Evolutionary conservation across 2,329 filamentous ascomycete genomes (phyloP).

Genomic region (Aspergillus bombycis): DNA sequence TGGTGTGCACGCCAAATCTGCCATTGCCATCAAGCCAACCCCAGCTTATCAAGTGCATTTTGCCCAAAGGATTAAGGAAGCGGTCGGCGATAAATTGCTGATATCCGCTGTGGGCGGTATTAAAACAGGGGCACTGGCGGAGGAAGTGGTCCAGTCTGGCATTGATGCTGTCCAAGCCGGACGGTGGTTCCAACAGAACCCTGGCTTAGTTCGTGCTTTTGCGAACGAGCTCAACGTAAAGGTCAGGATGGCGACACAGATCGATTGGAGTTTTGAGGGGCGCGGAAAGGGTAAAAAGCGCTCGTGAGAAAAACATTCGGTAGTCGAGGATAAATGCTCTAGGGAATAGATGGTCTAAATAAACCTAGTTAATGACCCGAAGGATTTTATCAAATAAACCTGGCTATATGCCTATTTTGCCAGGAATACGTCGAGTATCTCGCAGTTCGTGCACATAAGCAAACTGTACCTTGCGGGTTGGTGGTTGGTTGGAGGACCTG

Average conservation of each 20-base stretch:
- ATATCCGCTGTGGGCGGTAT: constrained; percentile 28
- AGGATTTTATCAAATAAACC: background rate
- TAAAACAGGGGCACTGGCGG: constrained; percentile 39
- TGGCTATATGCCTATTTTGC: background rate
- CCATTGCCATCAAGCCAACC: constrained; percentile 19
- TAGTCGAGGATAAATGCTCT: background rate
- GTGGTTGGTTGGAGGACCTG: no score
- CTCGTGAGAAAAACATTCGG: background rate
- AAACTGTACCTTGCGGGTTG: background rate
- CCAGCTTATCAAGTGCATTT: constrained; percentile 32
- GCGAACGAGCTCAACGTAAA: constrained; percentile 57
- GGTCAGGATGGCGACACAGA: constrained; percentile 48
- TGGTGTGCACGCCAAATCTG: constrained; percentile 9
- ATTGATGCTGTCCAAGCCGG: constrained; percentile 57
- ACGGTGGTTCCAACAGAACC: constrained; percentile 62
- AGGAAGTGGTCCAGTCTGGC: constrained; percentile 51
- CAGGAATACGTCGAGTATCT: background rate
- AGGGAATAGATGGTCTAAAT: background rate
- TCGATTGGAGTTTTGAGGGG: constrained; percentile 18
- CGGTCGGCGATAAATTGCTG: constrained; percentile 22
- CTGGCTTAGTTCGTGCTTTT: constrained; percentile 59
- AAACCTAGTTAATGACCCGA: background rate
- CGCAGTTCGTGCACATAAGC: background rate
- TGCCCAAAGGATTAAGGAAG: constrained; percentile 29
- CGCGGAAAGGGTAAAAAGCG: background rate